Percentiles rank a stretch among this genome's conserved stretches.
Evolutionary conservation across 441 rosid genomes (phyloP).

Genomic region (Euphorbia neoarborescens): DNA sequence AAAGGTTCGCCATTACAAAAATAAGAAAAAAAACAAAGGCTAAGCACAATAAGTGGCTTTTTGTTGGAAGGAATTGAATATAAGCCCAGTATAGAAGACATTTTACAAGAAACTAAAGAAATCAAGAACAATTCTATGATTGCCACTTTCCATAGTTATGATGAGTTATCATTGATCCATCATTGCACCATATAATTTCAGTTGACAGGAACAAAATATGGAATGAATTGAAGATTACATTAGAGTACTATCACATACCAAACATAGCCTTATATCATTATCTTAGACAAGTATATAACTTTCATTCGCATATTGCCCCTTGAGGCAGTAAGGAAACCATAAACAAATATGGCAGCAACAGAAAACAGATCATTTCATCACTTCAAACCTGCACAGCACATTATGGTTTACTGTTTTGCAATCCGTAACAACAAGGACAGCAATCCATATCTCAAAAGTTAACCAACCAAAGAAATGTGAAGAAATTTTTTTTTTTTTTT

Average conservation of each 20-base stretch:
- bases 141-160: background rate
- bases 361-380: background rate
- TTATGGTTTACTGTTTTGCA: background rate
- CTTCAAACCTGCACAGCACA: background rate
- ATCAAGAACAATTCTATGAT: background rate
- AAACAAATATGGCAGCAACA: background rate
- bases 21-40: background rate
- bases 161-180: background rate
- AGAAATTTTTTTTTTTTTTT: background rate
- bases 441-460: background rate
- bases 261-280: background rate
- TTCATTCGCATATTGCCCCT: background rate
- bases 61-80: background rate
- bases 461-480: background rate
- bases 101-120: background rate
- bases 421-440: background rate
- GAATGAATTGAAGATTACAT: background rate
- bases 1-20: background rate
- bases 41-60: background rate
- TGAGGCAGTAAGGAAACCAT: background rate
- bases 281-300: background rate
- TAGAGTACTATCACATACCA: background rate
- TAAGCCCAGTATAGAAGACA: background rate
- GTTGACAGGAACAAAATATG: background rate
- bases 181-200: background rate